phyloP scores from a whole-genome alignment of 1,284 basidiomycete genomes.

The Ceratobasidium sp. region DNA sequence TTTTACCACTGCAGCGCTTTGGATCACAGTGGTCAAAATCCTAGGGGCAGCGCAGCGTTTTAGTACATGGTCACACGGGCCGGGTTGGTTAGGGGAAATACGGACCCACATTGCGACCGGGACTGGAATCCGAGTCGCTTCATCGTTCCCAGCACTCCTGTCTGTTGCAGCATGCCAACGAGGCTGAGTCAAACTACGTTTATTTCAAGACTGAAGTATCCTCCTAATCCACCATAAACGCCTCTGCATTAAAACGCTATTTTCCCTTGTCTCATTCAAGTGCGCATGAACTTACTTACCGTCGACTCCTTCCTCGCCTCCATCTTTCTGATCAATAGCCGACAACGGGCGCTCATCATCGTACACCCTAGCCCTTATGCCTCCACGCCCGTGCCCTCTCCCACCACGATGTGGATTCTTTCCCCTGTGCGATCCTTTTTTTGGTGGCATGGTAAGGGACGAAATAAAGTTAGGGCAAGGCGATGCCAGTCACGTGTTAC shows the following conservation, averaged over 20 bases:
- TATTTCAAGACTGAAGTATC: constrained; percentile 7
- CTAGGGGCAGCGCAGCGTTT: constrained; percentile 59
- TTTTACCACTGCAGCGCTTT: constrained; percentile 94
- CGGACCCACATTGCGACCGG: constrained; percentile 92
- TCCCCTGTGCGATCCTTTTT: constrained; percentile 25
- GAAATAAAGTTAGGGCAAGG: too few species aligned
- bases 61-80: neutral
- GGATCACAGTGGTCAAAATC: constrained; percentile 99
- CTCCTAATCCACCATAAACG: constrained; percentile 9
- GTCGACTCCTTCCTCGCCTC: constrained; percentile 47
- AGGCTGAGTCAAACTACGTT: neutral
- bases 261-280: neutral
- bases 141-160: constrained; percentile 54
- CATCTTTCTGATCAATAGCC: constrained; percentile 62
- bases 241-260: constrained; percentile 3
- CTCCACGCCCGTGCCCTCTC: constrained; percentile 47
- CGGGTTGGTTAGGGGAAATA: constrained; percentile 48
- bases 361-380: constrained; percentile 53
- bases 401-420: constrained; percentile 19
- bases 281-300: constrained; percentile 10
- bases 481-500: neutral
- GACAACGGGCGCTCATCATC: constrained; percentile 63
- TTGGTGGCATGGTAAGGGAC: constrained; percentile 18
- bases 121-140: constrained; percentile 66
- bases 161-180: neutral